Conservation (phyloP, 2,329 filamentous ascomycete genomes). For the Rhinocladiella mackenziei region DNA sequence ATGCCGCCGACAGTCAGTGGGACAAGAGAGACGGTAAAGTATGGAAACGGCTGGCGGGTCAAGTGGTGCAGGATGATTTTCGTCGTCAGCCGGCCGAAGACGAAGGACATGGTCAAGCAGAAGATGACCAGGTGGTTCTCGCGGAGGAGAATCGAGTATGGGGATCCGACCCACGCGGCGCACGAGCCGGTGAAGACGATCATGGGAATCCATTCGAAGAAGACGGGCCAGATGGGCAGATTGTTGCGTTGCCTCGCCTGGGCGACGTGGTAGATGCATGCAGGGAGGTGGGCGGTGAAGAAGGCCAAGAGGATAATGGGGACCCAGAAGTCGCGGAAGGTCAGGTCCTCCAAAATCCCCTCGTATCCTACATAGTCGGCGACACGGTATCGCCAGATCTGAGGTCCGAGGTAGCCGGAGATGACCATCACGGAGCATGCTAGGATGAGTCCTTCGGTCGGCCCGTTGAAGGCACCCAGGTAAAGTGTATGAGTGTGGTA, state of each 20-base stretch:
- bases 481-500: conserved; percentile 98
- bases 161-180: conserved; percentile 82
- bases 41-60: conserved; percentile 88
- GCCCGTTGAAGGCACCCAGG: conserved; percentile 93
- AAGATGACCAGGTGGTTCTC: conserved; percentile 90
- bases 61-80: conserved; percentile 98
- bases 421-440: conserved; percentile 80
- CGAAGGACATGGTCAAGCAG: conserved; percentile 90
- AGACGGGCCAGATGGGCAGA: conserved; percentile 73
- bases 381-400: conserved; percentile 77
- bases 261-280: conserved; percentile 82
- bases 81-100: conserved; percentile 96
- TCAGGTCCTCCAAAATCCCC: conserved; percentile 62
- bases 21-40: conserved; percentile 87
- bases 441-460: conserved; percentile 89
- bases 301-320: conserved; percentile 63
- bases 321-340: conserved; percentile 86
- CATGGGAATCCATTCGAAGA: conserved; percentile 93
- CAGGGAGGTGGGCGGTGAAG: conserved; percentile 72
- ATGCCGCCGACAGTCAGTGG: conserved; percentile 82
- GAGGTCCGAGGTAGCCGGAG: conserved; percentile 82
- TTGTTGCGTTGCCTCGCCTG: conserved; percentile 67
- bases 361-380: conserved; percentile 63
- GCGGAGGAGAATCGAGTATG: conserved; percentile 72
- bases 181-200: conserved; percentile 71